Conservation (phyloP, 805 yeast genomes). For the Candida silvatica region DNA sequence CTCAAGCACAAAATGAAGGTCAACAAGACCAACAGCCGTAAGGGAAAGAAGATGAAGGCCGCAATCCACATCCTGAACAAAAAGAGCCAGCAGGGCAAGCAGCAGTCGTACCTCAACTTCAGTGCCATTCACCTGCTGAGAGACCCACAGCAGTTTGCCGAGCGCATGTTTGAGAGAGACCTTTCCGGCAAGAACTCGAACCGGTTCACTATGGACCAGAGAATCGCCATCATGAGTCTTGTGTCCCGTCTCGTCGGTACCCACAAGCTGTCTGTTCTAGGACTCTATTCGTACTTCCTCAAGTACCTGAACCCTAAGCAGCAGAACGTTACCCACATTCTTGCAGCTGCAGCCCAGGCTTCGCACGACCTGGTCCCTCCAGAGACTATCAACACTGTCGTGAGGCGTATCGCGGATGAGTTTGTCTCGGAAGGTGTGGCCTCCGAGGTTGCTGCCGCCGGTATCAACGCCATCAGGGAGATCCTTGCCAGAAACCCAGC, state of each 20-base stretch:
- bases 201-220: slow-evolving; percentile 78
- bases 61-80: slow-evolving; percentile 67
- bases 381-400: slow-evolving; percentile 69
- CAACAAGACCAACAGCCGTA: slow-evolving; percentile 73
- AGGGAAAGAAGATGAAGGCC: slow-evolving; percentile 69
- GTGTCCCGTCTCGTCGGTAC: slow-evolving; percentile 88
- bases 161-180: slow-evolving; percentile 64
- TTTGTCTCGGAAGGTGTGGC: slow-evolving; percentile 98
- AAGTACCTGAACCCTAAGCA: slow-evolving; percentile 94
- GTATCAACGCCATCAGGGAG: slow-evolving; percentile 91
- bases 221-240: slow-evolving; percentile 79
- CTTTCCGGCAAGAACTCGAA: slow-evolving; percentile 61
- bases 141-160: slow-evolving; percentile 98
- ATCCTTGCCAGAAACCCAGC: slow-evolving; percentile 89
- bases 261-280: slow-evolving; percentile 85
- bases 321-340: slow-evolving; percentile 84
- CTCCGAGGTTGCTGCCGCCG: slow-evolving; percentile 96
- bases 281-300: slow-evolving; percentile 80
- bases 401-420: slow-evolving; percentile 92
- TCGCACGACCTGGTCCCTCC: slow-evolving; percentile 97
- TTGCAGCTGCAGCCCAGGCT: slow-evolving; percentile 97
- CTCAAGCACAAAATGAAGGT: slow-evolving; percentile 75
- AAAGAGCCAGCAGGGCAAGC: slow-evolving; percentile 43
- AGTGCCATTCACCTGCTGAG: slow-evolving; percentile 90
- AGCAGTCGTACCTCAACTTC: slow-evolving; percentile 73